Evolutionary conservation across 441 rosid genomes (phyloP).

Genomic region (Adansonia grandidieri): DNA sequence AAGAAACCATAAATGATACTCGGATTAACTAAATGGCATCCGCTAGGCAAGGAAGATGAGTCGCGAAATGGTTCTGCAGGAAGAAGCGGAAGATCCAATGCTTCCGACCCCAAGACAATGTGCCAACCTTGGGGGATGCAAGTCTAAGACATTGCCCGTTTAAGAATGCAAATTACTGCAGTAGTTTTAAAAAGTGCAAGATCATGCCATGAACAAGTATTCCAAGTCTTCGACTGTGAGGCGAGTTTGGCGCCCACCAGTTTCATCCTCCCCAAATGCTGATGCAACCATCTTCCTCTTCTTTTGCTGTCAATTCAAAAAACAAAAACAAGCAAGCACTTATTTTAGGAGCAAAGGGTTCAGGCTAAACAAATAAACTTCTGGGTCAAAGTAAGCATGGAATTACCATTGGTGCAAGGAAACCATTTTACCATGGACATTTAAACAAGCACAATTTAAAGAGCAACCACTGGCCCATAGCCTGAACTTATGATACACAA

Average conservation of each 20-base stretch:
- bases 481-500: background rate
- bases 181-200: background rate
- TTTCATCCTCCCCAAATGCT: slow-evolving; percentile 91
- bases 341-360: background rate
- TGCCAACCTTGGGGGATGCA: background rate
- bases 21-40: slow-evolving; percentile 31
- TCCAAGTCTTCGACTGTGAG: slow-evolving; percentile 82
- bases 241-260: slow-evolving; percentile 70
- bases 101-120: background rate
- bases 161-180: background rate
- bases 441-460: slow-evolving; percentile 2
- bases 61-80: background rate
- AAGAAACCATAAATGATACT: slow-evolving; percentile 34
- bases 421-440: background rate
- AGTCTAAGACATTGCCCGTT: background rate
- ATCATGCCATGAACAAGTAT: slow-evolving; percentile 78
- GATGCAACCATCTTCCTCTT: slow-evolving; percentile 92
- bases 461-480: background rate
- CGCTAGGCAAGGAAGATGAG: background rate
- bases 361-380: background rate
- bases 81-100: background rate
- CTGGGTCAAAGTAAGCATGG: background rate
- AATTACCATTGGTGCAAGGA: background rate
- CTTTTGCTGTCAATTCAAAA: slow-evolving; percentile 66
- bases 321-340: background rate